These are phyloP conservation scores for Bremia lactucae DNA, from an alignment of 352 stramenopile species.

Conservation along the genomic window DNA sequence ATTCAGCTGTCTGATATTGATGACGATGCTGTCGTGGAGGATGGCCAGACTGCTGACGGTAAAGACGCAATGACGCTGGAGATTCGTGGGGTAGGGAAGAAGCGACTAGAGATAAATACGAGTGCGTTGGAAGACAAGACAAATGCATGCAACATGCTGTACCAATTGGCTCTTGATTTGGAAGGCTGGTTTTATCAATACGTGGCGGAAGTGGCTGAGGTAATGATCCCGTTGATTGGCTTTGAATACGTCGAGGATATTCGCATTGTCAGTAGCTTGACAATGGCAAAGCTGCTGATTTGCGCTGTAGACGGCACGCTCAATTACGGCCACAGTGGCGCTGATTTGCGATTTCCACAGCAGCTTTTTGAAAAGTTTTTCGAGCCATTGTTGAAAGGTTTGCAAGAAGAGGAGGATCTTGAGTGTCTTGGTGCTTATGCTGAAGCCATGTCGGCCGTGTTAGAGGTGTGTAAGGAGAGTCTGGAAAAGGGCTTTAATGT, in stretches of 20 bases:
- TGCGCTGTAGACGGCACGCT: constrained; percentile 61
- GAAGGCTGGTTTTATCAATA: constrained; percentile 77
- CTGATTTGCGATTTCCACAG: constrained; percentile 59
- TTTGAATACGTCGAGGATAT: constrained; percentile 85
- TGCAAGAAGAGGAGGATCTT: constrained; percentile 69
- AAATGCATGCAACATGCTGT: constrained; percentile 84
- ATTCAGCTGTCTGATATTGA: constrained; percentile 66
- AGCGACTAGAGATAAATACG: constrained; percentile 82
- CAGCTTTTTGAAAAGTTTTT: constrained; percentile 74
- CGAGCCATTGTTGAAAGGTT: constrained; percentile 55
- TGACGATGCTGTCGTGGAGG: constrained; percentile 45
- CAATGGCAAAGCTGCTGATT: constrained; percentile 62
- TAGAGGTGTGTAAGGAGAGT: constrained; percentile 78
- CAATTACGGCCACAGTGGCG: constrained; percentile 44
- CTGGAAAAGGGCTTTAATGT: constrained; percentile 61
- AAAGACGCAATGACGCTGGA: constrained; percentile 70
- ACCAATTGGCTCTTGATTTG: constrained; percentile 76
- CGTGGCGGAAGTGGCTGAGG: constrained; percentile 60
- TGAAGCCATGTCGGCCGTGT: constrained; percentile 56
- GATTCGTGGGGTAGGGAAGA: constrained; percentile 69
- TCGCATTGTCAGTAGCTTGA: constrained; percentile 67
- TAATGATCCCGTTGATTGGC: constrained; percentile 64
- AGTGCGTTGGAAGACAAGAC: constrained; percentile 79
- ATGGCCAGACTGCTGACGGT: constrained; percentile 44
- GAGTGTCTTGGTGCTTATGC: constrained; percentile 69